Evolutionary conservation across 2,329 filamentous ascomycete genomes (phyloP).

Genomic region (Diaporthe velutina): DNA sequence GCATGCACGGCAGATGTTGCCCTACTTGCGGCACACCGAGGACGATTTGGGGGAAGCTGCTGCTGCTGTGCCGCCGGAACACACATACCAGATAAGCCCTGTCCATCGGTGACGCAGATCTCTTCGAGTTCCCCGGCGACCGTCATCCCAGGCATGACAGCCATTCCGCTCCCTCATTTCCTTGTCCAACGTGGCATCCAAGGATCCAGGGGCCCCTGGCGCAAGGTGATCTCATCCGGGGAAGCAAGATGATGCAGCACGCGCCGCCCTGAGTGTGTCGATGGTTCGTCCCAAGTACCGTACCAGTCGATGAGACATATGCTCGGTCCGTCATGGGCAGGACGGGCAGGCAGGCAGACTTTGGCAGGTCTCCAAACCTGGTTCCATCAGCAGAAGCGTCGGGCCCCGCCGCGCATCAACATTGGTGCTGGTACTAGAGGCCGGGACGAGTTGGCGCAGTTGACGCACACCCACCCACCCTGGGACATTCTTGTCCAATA

Average conservation of each 20-base stretch:
- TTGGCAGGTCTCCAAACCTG: neutral
- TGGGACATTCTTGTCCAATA: neutral
- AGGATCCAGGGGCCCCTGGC: neutral
- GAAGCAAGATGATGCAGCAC: constrained; percentile 5
- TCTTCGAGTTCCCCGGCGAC: neutral
- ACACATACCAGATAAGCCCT: neutral
- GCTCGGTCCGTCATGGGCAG: neutral
- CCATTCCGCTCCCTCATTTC: neutral
- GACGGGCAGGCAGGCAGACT: neutral
- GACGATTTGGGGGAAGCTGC: neutral
- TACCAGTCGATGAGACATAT: neutral
- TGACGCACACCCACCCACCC: neutral
- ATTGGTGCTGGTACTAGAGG: neutral
- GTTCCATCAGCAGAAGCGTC: neutral
- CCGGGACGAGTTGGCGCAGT: neutral
- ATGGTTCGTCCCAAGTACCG: neutral
- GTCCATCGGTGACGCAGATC: neutral
- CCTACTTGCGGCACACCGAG: neutral
- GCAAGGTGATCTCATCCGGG: neutral
- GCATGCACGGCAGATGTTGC: neutral
- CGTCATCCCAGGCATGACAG: neutral
- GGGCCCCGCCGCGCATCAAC: neutral
- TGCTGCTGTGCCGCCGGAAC: neutral
- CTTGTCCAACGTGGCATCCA: constrained; percentile 9
- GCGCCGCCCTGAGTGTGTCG: neutral